phyloP scores from a whole-genome alignment of 2,329 filamentous ascomycete species.

The Fusarium chlamydosporum region DNA sequence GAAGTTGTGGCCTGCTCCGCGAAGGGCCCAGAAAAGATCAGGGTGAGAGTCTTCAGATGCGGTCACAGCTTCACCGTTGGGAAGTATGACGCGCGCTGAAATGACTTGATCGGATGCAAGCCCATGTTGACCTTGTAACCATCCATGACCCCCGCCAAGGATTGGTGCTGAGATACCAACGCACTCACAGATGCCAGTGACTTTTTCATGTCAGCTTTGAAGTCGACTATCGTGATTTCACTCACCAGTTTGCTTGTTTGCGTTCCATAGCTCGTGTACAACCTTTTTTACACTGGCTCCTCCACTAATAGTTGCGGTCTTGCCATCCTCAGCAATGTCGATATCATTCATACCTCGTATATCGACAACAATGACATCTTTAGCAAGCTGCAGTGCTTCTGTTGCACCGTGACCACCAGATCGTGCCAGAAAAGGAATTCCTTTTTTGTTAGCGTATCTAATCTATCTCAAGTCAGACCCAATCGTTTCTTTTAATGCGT shows the following conservation, averaged over 20 bases:
- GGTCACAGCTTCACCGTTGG: slow-evolving; percentile 21
- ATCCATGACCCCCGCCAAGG: slow-evolving; percentile 37
- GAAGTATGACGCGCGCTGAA: slow-evolving; percentile 24
- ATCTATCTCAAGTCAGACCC: slow-evolving; percentile 13
- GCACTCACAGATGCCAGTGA: slow-evolving; percentile 47
- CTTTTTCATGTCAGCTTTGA: slow-evolving; percentile 8
- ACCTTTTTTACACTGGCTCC: slow-evolving; percentile 34
- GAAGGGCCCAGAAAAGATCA: slow-evolving; percentile 59
- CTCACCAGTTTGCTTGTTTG: slow-evolving; percentile 37
- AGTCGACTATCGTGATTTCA: rapidly evolving
- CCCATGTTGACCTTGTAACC: slow-evolving; percentile 35
- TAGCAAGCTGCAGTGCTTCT: slow-evolving; percentile 24
- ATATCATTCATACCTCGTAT: slow-evolving; percentile 14
- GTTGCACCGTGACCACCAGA: slow-evolving; percentile 37
- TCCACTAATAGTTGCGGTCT: slow-evolving; percentile 14
- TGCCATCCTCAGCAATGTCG: slow-evolving; percentile 1
- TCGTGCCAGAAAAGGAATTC: slow-evolving; percentile 25
- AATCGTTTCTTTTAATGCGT: rapidly evolving
- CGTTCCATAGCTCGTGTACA: slow-evolving; percentile 14
- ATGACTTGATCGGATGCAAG: slow-evolving; percentile 33
- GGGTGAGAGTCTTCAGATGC: slow-evolving; percentile 16
- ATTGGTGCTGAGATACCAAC: slow-evolving; percentile 50
- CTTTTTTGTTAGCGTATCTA: slow-evolving; percentile 27
- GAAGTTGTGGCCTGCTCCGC: slow-evolving; percentile 68
- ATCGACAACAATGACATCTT: slow-evolving; percentile 30